A percentile compares a stretch with the other conserved stretches of the same genome.
These are phyloP conservation scores for Ustilago tritici DNA, from an alignment of 1,284 basidiomycete species.

Conservation along the genomic window DNA sequence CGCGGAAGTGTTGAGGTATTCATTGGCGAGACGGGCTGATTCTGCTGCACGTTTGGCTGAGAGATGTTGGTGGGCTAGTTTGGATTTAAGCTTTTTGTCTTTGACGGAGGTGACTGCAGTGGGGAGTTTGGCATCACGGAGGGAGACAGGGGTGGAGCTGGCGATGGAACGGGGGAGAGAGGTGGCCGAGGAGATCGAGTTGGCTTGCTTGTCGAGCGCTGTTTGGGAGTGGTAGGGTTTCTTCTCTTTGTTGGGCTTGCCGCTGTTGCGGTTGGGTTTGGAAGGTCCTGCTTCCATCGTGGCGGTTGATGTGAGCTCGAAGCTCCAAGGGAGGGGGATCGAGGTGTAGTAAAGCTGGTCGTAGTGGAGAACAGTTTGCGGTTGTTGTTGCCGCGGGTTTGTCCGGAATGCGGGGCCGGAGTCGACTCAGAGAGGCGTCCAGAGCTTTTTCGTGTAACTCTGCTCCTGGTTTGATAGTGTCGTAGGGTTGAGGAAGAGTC, in stretches of 20 bases:
- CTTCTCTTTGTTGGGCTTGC: constrained; percentile 19
- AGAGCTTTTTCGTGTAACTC: not conserved
- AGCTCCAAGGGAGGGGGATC: constrained; percentile 1
- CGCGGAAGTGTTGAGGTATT: constrained; percentile 60
- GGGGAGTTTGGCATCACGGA: constrained; percentile 57
- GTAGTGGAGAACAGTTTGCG: too few species aligned
- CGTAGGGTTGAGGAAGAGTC: not conserved
- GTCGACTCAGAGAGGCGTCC: not conserved
- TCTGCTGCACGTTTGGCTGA: constrained; percentile 60
- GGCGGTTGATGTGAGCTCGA: not conserved
- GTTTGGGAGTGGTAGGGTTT: constrained; percentile 51
- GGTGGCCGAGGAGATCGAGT: constrained; percentile 61
- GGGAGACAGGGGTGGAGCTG: constrained; percentile 51
- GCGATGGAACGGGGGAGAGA: constrained; percentile 61
- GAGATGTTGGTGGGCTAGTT: constrained; percentile 60
- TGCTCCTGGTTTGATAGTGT: not conserved
- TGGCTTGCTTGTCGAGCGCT: constrained; percentile 57
- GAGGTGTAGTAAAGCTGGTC: not conserved
- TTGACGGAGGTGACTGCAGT: constrained; percentile 56
- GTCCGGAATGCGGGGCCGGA: too few species aligned
- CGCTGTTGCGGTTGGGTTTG: constrained; percentile 21
- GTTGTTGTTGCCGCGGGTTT: too few species aligned
- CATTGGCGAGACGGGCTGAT: constrained; percentile 63
- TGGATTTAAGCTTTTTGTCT: constrained; percentile 68
- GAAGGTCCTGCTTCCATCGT: constrained; percentile 51